These are phyloP conservation scores for Penicillium dipodomyicola DNA, from an alignment of 495 filamentous ascomycete species.

Conservation along the genomic window DNA sequence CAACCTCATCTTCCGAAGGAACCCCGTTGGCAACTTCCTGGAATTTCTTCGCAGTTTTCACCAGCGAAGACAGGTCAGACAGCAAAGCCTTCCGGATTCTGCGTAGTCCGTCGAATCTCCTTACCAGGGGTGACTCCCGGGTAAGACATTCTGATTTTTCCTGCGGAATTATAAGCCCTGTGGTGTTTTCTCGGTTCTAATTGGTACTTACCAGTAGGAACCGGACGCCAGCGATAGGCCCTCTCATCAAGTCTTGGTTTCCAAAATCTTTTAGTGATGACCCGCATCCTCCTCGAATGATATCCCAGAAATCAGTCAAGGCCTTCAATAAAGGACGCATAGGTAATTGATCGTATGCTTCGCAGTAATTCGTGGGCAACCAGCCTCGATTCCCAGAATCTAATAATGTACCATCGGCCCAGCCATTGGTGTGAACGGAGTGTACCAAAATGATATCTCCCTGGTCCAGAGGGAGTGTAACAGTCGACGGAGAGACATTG, in stretches of 20 bases:
- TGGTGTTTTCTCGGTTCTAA: background rate
- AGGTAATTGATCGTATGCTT: slow-evolving; percentile 82
- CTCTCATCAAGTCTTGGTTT: slow-evolving; percentile 86
- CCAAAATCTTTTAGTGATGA: slow-evolving; percentile 69
- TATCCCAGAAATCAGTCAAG: slow-evolving; percentile 88
- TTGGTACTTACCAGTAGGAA: slow-evolving; percentile 71
- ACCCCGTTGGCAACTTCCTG: slow-evolving; percentile 59
- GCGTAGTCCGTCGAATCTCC: slow-evolving; percentile 71
- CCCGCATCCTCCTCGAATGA: slow-evolving; percentile 67
- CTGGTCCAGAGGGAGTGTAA: slow-evolving; percentile 82
- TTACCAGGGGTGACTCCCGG: slow-evolving; percentile 70
- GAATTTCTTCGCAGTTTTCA: slow-evolving; percentile 80
- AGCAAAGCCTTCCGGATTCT: slow-evolving; percentile 80
- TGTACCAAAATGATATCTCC: slow-evolving; percentile 94
- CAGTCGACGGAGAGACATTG: slow-evolving; percentile 67
- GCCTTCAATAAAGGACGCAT: slow-evolving; percentile 85
- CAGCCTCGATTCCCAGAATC: slow-evolving; percentile 87
- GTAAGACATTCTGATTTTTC: slow-evolving; percentile 87
- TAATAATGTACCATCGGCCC: slow-evolving; percentile 96
- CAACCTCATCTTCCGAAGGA: slow-evolving; percentile 58
- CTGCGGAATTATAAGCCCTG: slow-evolving; percentile 40
- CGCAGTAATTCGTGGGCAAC: slow-evolving; percentile 98
- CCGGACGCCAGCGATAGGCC: slow-evolving; percentile 88
- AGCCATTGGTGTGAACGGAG: slow-evolving; percentile 97
- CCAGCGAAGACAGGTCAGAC: slow-evolving; percentile 83